phyloP scores from a whole-genome alignment of 2,329 filamentous ascomycete genomes.

The Talaromyces amestolkiae region DNA sequence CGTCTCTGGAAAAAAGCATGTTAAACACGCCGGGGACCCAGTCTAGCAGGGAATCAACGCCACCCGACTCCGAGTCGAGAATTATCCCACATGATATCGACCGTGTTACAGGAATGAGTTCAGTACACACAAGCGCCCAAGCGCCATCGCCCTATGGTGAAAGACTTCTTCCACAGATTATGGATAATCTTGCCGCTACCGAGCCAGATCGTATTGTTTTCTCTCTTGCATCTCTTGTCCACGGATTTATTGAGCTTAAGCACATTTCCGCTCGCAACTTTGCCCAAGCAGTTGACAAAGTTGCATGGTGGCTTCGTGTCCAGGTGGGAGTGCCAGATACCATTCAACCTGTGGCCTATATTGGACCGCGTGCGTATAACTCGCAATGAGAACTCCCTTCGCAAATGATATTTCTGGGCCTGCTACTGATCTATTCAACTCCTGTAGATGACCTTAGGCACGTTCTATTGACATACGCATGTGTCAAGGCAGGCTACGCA shows the following conservation, averaged over 20 bases:
- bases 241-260: not conserved
- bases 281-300: conserved; percentile 8
- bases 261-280: not conserved
- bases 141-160: not conserved
- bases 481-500: conserved; percentile 10
- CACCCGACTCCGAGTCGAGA: not conserved
- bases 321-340: not conserved
- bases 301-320: conserved; percentile 12
- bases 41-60: not conserved
- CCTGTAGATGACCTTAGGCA: conserved; percentile 9
- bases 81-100: not conserved
- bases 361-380: conserved; percentile 9
- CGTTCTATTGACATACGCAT: conserved; percentile 11
- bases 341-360: conserved; percentile 13
- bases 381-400: not conserved
- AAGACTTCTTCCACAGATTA: conserved; percentile 15
- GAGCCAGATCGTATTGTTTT: conserved; percentile 6
- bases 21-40: not conserved
- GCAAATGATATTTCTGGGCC: not conserved
- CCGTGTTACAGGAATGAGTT: not conserved
- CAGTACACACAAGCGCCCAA: not conserved
- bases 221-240: not conserved
- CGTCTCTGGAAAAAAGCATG: not conserved
- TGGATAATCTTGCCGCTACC: conserved; percentile 6
- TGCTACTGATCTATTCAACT: not conserved